These are phyloP conservation scores for Chimonanthus praecox DNA, from an alignment of 164 flowering plant genomes.

Conservation along the genomic window DNA sequence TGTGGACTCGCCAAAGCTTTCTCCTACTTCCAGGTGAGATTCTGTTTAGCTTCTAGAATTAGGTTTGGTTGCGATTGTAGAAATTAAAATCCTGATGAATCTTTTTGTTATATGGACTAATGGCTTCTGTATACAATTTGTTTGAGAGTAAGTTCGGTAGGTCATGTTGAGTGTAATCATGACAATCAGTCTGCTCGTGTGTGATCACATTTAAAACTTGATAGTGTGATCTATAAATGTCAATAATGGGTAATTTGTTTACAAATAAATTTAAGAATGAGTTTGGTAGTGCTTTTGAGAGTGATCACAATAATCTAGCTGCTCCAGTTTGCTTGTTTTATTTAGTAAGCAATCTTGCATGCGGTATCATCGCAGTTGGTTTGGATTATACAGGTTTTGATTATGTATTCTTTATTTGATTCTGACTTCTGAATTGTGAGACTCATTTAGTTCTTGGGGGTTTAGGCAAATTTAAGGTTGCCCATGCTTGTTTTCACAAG, in stretches of 20 bases:
- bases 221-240: too few relatives aligned
- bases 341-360: neutral
- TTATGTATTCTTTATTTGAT: neutral
- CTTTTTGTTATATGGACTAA: neutral
- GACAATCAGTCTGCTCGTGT: neutral
- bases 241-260: neutral
- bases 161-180: neutral
- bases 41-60: neutral
- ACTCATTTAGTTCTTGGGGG: neutral
- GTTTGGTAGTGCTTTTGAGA: neutral
- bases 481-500: too few relatives aligned
- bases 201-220: neutral
- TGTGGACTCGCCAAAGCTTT: slow-evolving; percentile 32
- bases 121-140: neutral
- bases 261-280: neutral
- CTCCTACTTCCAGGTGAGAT: neutral
- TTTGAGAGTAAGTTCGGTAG: neutral
- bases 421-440: neutral
- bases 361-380: neutral
- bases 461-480: neutral
- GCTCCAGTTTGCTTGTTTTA: neutral
- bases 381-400: neutral
- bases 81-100: neutral
- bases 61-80: neutral
- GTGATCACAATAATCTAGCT: neutral